Base-by-base conservation (phyloP, 129 eudicot species). In the Tanacetum coccineum region DNA sequence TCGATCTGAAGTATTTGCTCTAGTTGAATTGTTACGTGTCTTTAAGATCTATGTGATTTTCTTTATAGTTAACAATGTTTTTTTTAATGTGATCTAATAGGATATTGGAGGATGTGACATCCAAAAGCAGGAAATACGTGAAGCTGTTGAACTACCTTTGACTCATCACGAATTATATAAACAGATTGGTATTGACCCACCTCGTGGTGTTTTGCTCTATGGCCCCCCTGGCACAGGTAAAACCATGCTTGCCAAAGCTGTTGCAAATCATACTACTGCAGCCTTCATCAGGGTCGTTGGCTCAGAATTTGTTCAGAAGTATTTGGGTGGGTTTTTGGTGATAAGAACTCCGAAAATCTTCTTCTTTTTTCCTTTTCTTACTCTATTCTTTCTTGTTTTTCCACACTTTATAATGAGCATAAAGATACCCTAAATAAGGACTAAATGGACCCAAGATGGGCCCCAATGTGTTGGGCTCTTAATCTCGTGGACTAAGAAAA, bases 181-280 rank as follows among this genome's bases (percentile, higher is more conserved):
- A 59, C 79, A 82, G 70, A 73, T 82, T 25, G 86, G 86, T 14
- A 82, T 82, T 19, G 86, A 82, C 42, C 86, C 86, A 19, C 86
- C 86, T 25, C 72, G 79, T 15, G 86, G 86, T 49, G 86, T 82
- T 50, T 61, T 82, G 65, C 77, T 73, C 1, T 81, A 81, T 72
- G 85, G 85, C 40, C 85, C 85, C 12, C 81, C 85, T 76, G 85
- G 85, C 13, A 78, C 83, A 6, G 87, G 87, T 15, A 82, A 82
- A 47, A 82, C 87, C 11, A 70, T 82, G 76, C 77, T 82, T 32
- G 86, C 86, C 36, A 82, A 71, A 65, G 85, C 85, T 11, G 85
- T 81, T 28, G 85, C 85, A 13, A 76, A 81, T 73, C 76, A 73
- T 61, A 81, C 85, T 11, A 63, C 80, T 8, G 84, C 84, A 17